A percentile compares a stretch with the other conserved stretches of the same genome.
Evolutionary conservation across 1,139 yeast genomes (phyloP).

Genomic region (Taphrina flavorubra): DNA sequence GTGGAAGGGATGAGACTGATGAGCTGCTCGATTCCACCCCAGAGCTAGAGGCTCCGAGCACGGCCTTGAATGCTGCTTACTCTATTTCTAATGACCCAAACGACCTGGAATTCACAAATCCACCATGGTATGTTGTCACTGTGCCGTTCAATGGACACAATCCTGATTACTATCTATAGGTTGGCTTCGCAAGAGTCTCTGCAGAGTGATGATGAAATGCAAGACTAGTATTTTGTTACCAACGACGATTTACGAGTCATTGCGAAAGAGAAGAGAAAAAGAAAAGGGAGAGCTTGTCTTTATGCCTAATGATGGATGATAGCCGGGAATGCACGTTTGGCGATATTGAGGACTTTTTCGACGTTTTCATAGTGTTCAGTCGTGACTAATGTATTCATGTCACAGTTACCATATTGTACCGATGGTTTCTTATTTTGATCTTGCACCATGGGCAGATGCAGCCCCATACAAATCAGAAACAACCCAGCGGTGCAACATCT

Average conservation of each 20-base stretch:
- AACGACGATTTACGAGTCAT: no score
- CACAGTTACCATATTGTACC: no score
- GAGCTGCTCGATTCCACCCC: not conserved
- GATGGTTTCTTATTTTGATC: no score
- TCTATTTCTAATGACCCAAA: constrained; percentile 15
- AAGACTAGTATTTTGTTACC: not conserved
- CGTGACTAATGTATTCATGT: no score
- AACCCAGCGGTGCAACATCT: not conserved
- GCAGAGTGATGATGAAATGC: constrained; percentile 17
- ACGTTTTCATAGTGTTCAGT: not conserved
- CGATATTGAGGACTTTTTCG: not conserved
- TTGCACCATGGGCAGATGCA: no score
- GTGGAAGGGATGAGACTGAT: constrained; percentile 18
- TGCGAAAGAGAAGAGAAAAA: no score
- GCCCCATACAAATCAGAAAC: no score
- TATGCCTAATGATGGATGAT: not conserved
- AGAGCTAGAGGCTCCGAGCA: not conserved
- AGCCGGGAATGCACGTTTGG: not conserved
- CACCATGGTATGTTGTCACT: constrained; percentile 16
- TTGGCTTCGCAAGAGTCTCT: constrained; percentile 29
- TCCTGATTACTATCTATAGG: not conserved
- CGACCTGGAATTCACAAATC: constrained; percentile 31
- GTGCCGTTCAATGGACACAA: no score
- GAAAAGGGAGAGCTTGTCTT: not conserved
- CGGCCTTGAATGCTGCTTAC: not conserved